These are phyloP conservation scores for Paradendryphiella salina DNA, from an alignment of 2,329 filamentous ascomycete genomes.

Conservation along the genomic window DNA sequence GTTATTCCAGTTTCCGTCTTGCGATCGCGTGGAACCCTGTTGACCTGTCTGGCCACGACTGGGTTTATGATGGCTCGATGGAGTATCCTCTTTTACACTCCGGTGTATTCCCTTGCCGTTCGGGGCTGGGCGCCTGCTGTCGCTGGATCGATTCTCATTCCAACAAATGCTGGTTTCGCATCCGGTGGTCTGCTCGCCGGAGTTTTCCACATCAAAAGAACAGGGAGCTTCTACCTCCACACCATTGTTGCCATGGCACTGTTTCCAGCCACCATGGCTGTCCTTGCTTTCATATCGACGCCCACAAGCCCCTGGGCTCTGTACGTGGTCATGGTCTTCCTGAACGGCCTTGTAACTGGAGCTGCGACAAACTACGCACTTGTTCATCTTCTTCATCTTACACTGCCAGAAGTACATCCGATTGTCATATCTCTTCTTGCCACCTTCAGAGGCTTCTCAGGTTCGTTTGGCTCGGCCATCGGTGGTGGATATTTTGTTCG, in stretches of 20 bases:
- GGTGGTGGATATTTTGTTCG: conserved; percentile 76
- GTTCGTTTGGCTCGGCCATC: conserved; percentile 77
- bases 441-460: conserved; percentile 80
- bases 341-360: conserved; percentile 73
- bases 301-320: conserved; percentile 54
- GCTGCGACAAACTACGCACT: conserved; percentile 78
- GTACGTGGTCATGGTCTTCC: conserved; percentile 65
- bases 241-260: conserved; percentile 62
- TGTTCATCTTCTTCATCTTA: conserved; percentile 76
- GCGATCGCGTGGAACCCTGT: conserved; percentile 67
- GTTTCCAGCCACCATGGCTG: conserved; percentile 64
- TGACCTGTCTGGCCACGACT: conserved; percentile 74
- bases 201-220: conserved; percentile 72
- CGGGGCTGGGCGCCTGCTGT: conserved; percentile 69
- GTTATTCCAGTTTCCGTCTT: conserved; percentile 75
- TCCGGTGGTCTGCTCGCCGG: conserved; percentile 73
- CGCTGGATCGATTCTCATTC: conserved; percentile 75
- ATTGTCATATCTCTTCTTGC: conserved; percentile 74
- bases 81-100: conserved; percentile 78
- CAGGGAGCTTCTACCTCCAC: conserved; percentile 72
- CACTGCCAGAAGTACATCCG: conserved; percentile 67
- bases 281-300: conserved; percentile 61
- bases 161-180: conserved; percentile 80
- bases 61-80: conserved; percentile 81
- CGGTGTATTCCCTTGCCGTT: conserved; percentile 77